Evolutionary conservation across 2,329 filamentous ascomycete species (phyloP).

Genomic region (Fusarium sp.): DNA sequence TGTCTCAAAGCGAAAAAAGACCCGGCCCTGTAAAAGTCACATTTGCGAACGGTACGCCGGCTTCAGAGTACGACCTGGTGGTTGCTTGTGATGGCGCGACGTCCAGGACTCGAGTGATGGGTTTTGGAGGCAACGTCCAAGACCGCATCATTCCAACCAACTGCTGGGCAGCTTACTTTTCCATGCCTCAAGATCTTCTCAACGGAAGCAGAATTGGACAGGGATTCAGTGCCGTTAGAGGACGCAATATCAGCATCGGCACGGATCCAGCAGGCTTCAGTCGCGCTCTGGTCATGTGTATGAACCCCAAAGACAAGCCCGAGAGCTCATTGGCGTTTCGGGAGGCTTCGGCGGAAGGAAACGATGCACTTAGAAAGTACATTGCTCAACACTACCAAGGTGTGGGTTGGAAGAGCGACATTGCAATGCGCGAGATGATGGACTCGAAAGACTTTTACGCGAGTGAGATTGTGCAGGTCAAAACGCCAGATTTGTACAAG

Average conservation of each 20-base stretch:
- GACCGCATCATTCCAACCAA: conserved; percentile 42
- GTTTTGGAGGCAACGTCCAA: conserved; percentile 11
- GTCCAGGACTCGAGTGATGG: conserved; percentile 15
- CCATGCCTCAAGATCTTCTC: conserved; percentile 56
- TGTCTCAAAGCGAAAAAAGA: conserved; percentile 11
- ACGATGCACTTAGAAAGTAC: conserved; percentile 51
- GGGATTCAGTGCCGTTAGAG: conserved; percentile 54
- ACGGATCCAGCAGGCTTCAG: conserved; percentile 51
- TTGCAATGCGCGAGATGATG: conserved; percentile 54
- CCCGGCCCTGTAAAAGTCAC: conserved; percentile 7
- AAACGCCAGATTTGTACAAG: conserved; percentile 53
- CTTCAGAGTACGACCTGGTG: conserved; percentile 21
- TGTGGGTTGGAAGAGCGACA: conserved; percentile 60
- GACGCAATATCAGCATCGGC: conserved; percentile 55
- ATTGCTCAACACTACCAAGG: conserved; percentile 57
- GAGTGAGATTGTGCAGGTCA: conserved; percentile 60
- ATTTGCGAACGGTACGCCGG: conserved; percentile 13
- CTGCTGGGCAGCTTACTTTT: conserved; percentile 59
- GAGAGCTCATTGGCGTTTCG: conserved; percentile 54
- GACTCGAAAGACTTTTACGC: conserved; percentile 61
- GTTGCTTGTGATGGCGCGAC: conserved; percentile 23
- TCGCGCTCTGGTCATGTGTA: conserved; percentile 53
- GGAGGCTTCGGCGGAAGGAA: conserved; percentile 52
- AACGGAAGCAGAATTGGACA: conserved; percentile 54
- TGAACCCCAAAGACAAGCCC: conserved; percentile 49